Base-by-base conservation (phyloP, 2,329 filamentous ascomycete species). In the Drechslerella stenobrocha region DNA sequence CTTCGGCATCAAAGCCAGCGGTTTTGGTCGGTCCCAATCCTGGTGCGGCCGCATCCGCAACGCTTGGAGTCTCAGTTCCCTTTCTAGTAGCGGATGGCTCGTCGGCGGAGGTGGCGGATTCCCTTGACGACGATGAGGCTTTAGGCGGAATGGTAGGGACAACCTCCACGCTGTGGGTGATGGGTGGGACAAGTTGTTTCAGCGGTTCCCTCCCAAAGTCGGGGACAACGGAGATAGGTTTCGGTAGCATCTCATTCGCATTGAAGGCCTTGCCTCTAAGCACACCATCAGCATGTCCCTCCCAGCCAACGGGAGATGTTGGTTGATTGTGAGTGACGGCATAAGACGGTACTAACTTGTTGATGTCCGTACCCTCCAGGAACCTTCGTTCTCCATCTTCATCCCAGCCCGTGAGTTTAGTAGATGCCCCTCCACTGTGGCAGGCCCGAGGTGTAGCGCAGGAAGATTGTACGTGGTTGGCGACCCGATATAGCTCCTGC, bases 401-500 rank as follows among this genome's bases (percentile, higher is more conserved):
- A 57, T 67, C 63, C 44, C 47, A 66, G 5, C 40, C 37, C 13
- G 44, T 23, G 13, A 47, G 24, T 32, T 35, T 67, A 15, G 37
- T 32, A 2, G 78, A 60, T 85, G 76, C 69, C 84, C 85, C 70
- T 42, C 35, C 52, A 80, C 78, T 74, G 76, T 77, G 77, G 28
- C 28, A 5, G 85, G 82, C 72, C 78, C 80, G 15, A 78, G 76
- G 64, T 80, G 78, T 63, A 79, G 80, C 79, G 81, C 81, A 80
- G 4, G 63, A 50, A 26, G 30, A 15, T 34, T 67, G 63, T 71
- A 81, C 77, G 76, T 86, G 84, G 77, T 87, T 87, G 80, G 88
- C 86, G 82, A 88, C 84, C 73, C 83, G 82, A 80, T 88, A 95
- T 74, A 96, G 83, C 80, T 93, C 88, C 77, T 87, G 87, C 76